phyloP scores from a whole-genome alignment of 441 rosid genomes.

The Biscutella laevigata region DNA sequence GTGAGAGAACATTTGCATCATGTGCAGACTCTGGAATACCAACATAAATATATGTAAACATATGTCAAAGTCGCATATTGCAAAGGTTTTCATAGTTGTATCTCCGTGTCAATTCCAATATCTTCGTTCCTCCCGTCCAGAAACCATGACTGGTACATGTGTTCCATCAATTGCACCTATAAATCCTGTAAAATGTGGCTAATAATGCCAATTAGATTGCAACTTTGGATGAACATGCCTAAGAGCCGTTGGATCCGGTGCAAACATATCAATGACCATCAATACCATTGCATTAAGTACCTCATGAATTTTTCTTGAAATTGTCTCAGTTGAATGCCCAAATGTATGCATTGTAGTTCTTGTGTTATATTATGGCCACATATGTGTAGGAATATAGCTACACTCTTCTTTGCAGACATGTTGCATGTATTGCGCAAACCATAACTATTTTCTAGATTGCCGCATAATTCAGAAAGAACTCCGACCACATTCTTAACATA shows the following conservation, averaged over 20 bases:
- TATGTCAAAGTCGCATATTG: not conserved
- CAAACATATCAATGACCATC: not conserved
- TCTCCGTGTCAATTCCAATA: not conserved
- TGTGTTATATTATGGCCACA: too few species aligned
- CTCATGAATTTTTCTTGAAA: not conserved
- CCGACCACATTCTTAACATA: too few species aligned
- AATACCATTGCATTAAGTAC: not conserved
- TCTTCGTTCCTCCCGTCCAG: not conserved
- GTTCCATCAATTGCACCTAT: not conserved
- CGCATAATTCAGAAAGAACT: too few species aligned
- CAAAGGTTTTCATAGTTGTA: not conserved
- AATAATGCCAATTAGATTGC: not conserved
- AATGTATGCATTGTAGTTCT: not conserved
- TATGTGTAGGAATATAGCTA: too few species aligned
- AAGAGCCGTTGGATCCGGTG: not conserved
- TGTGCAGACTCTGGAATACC: not conserved
- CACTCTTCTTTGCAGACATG: too few species aligned
- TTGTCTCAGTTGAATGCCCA: constrained; percentile 4
- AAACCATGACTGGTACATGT: not conserved
- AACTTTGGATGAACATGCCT: not conserved
- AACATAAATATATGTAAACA: not conserved
- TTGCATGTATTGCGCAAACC: too few species aligned
- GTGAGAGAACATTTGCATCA: not conserved
- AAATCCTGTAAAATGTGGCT: not conserved
- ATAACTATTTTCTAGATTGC: too few species aligned